Base-by-base conservation (phyloP, 306 rosid genomes). In the Albizia julibrissin region DNA sequence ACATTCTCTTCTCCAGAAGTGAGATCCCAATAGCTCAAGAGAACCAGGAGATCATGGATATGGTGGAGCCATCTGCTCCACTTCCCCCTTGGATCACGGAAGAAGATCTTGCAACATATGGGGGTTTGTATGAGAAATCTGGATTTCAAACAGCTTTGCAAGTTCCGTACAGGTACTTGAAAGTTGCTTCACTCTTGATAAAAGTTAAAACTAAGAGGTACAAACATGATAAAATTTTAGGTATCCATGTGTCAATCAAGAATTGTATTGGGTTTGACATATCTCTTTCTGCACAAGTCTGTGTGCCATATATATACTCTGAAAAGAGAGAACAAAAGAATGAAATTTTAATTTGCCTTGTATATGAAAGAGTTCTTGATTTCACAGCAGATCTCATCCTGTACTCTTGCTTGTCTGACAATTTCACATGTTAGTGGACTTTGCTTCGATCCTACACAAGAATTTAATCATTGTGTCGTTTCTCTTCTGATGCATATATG, bases 11-110 rank as follows among this genome's bases (percentile, higher is more conserved):
- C 86, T 91, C 97, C 33, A 80, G 75, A 77, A 91, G 90, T 61
- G 97, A 90, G 77, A 29, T 94, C n/a, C 97, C 97, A 37, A 87
- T 89, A 80, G 97, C 97, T 69, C 61, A 83, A 27, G 97, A 90
- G 78, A 87, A 81, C 80, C 95, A 89, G 65, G 97, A 94, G 94
- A 87, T 94, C 84, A 88, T 94, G 97, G 98, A 94, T 81, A 69
- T 94, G 80, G 98, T 92, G 46, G 94, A 85, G 56, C 80, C 92
- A 12, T 88, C 90, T 52, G 85, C 89, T 8, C 92, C 97, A 86
- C 94, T 91, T 74, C 97, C 97, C 10, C 37, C 88, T 74, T 94
- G 97, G 98, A 85, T 94, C 81, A 72, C 91, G 0, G 97, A 94
- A 84, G 94, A 91, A 52, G 97, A 94, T 82, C 92, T 92, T 33